Base-by-base conservation (phyloP, 1,139 yeast species). In the Candida sanyaensis region DNA sequence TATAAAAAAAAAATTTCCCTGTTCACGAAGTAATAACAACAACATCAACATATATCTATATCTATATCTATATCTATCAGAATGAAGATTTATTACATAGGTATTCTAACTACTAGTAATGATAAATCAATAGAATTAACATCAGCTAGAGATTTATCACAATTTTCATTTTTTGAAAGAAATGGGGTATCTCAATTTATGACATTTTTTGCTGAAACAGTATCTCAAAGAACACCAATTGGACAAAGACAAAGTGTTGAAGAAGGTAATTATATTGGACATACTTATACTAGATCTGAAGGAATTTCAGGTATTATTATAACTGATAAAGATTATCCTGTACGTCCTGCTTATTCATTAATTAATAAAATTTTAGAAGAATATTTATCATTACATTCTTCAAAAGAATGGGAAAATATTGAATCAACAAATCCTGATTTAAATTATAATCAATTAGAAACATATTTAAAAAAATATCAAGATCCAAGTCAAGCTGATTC, bases 401-500 rank as follows among this genome's bases (percentile, higher is more conserved):
- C 82, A 44, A 65, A 69, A 30, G 83, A 85, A 54, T 92, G 97
- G 96, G 68, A 68, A 46, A 65, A 69, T 46, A 74, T 82, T 23
- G 66, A 79, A 3, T 83, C 77, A 56, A 72, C 89, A 6, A 73
- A 75, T 45, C 54, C 73, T 8, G 52, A 58, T 13, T 75, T 88
- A 54, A 70, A 73, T 47, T 84, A 83, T 68, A 82, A 81, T 33
- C 82, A 81, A 53, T 76, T 93, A 61, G 86, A 85, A 37, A 73
- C 73, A 29, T 91, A 91, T 66, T 72, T 95, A 58, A 72, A 77
- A 59, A 88, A 89, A 63, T 93, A 95, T 71, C 99, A 93, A 71
- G 97, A 95, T 66, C 99, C 99, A 24, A 79, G 87, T 34, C 97
- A 93, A 72, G 98, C 99, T 0, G 99, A 93, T 64, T 87, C 97